A percentile compares a stretch with the other conserved stretches of the same genome.
These are phyloP conservation scores for Helianthus tuberosus DNA, from an alignment of 129 eudicot species.

Conservation along the genomic window DNA sequence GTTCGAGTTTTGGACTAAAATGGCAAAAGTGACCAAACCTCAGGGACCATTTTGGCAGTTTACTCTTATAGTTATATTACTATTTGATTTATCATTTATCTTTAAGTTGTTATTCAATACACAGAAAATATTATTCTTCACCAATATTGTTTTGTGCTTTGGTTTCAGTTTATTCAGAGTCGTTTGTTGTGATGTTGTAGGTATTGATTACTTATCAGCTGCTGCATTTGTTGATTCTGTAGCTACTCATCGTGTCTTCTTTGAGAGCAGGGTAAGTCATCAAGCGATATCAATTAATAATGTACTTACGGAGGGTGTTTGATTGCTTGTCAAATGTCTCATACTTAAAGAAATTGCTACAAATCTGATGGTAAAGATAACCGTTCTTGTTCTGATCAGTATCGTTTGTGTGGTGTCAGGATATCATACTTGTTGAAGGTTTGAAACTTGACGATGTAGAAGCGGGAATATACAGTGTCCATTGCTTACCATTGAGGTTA, in stretches of 20 bases:
- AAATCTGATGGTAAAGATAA: too few relatives aligned
- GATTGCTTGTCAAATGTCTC: too few relatives aligned
- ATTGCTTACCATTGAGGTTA: conserved; percentile 77
- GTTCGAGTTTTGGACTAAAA: too few relatives aligned
- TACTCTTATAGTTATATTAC: too few relatives aligned
- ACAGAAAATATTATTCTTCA: too few relatives aligned
- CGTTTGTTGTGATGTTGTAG: conserved; percentile 41
- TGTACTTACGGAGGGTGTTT: background rate
- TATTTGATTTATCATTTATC: background rate
- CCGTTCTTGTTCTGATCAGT: background rate
- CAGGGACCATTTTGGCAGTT: too few relatives aligned
- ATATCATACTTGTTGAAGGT: conserved; percentile 80
- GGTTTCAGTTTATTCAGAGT: too few relatives aligned
- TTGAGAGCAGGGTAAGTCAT: conserved; percentile 44
- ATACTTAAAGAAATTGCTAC: too few relatives aligned
- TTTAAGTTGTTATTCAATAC: too few relatives aligned
- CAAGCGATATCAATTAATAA: background rate
- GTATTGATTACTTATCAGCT: conserved; percentile 86
- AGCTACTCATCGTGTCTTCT: conserved; percentile 89
- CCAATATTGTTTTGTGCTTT: too few relatives aligned
- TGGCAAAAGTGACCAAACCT: too few relatives aligned
- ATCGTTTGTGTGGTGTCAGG: conserved; percentile 41
- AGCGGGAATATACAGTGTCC: conserved; percentile 68
- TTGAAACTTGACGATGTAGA: conserved; percentile 63
- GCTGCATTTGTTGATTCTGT: conserved; percentile 66